A percentile compares a stretch with the other conserved stretches of the same genome.
These are phyloP conservation scores for Setomelanomma holmii DNA, from an alignment of 2,329 filamentous ascomycete genomes.

Conservation along the genomic window DNA sequence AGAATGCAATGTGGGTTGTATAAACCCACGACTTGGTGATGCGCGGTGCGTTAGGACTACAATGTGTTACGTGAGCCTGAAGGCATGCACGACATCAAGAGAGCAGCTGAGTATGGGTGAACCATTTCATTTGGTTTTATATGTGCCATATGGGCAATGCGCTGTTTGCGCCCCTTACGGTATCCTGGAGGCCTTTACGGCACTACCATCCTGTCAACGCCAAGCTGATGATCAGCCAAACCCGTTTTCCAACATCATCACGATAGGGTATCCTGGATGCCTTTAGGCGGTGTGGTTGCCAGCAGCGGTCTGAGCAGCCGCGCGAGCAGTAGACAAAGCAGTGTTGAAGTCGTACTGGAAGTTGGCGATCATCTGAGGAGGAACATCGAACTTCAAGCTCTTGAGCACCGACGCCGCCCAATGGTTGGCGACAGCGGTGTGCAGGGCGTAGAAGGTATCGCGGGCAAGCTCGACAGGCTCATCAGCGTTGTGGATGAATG, in stretches of 20 bases:
- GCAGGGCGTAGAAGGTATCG: constrained; percentile 13
- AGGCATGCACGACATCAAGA: too few species aligned
- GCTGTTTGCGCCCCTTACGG: background rate
- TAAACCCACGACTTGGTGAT: too few species aligned
- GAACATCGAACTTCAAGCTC: constrained; percentile 1
- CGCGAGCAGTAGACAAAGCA: too few species aligned
- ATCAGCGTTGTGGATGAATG: constrained; percentile 9
- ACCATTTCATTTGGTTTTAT: background rate
- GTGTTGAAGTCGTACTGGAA: too few species aligned
- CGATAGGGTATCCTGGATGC: background rate
- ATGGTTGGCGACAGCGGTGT: constrained; percentile 7
- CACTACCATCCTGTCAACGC: background rate
- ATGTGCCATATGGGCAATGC: background rate
- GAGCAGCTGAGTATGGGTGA: background rate
- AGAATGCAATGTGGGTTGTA: too few species aligned
- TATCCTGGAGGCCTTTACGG: background rate
- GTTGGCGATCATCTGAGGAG: background rate
- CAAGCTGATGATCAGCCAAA: background rate
- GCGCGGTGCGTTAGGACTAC: too few species aligned
- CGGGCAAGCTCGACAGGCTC: constrained; percentile 5
- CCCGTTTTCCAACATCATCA: background rate
- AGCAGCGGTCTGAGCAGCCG: background rate
- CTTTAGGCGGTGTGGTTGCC: background rate
- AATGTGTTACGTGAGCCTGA: too few species aligned
- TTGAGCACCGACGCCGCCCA: constrained; percentile 1